A percentile compares a stretch with the other conserved stretches of the same genome.
These are phyloP conservation scores for Stemphylium lycopersici DNA, from an alignment of 2,329 filamentous ascomycete species.

Conservation along the genomic window DNA sequence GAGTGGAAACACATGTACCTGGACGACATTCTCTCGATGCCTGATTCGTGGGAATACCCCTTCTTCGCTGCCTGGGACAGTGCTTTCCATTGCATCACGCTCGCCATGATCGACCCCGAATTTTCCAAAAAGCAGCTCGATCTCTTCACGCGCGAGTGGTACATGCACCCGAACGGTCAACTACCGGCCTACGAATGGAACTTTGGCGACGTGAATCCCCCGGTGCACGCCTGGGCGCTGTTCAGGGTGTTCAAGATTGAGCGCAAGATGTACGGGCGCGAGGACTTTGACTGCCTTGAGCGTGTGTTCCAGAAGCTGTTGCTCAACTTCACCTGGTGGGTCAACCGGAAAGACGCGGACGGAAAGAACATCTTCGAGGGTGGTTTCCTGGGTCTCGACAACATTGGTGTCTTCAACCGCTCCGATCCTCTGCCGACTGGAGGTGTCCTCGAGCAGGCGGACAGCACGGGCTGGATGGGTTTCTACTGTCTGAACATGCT, in stretches of 20 bases:
- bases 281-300: slow-evolving; percentile 94
- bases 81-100: slow-evolving; percentile 92
- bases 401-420: slow-evolving; percentile 96
- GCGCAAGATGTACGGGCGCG: slow-evolving; percentile 92
- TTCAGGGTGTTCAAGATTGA: slow-evolving; percentile 99
- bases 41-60: slow-evolving; percentile 97
- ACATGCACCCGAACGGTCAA: slow-evolving; percentile 97
- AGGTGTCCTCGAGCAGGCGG: slow-evolving; percentile 91
- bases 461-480: slow-evolving; percentile 98
- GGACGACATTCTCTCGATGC: slow-evolving; percentile 96
- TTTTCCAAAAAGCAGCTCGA: slow-evolving; percentile 99
- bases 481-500: slow-evolving; percentile 97
- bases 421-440: slow-evolving; percentile 94
- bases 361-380: slow-evolving; percentile 98
- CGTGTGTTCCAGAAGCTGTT: slow-evolving; percentile 95
- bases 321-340: slow-evolving; percentile 99
- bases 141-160: slow-evolving; percentile 95
- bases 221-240: slow-evolving; percentile 93
- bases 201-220: slow-evolving; percentile 95
- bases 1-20: slow-evolving; percentile 96
- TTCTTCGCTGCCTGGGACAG: slow-evolving; percentile 98
- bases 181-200: slow-evolving; percentile 96
- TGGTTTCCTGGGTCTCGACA: slow-evolving; percentile 93
- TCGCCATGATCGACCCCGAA: slow-evolving; percentile 97
- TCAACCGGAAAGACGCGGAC: slow-evolving; percentile 91